Evolutionary conservation across 306 rosid species (phyloP).

Genomic region (Fagus crenata): DNA sequence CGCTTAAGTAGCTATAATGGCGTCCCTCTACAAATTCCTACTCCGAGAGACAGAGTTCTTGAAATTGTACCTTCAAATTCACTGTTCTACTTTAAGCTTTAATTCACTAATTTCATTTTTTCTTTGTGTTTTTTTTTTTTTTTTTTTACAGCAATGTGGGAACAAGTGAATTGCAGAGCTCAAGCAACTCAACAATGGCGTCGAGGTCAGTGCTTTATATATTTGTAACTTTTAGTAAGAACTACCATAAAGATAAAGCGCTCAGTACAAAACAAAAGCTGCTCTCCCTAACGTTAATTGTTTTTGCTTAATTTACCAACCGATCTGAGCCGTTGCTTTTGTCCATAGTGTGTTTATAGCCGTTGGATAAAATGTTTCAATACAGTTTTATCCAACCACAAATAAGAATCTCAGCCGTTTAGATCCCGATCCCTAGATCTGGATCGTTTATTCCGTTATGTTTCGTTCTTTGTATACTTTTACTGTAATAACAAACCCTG

Average conservation of each 20-base stretch:
- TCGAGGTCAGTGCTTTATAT: slow-evolving; percentile 48
- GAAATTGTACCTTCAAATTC: background rate
- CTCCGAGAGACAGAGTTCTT: background rate
- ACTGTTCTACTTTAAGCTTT: background rate
- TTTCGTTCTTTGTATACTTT: slow-evolving; percentile 50
- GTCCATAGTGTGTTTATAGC: background rate
- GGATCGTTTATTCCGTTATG: slow-evolving; percentile 67
- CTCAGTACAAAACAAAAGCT: background rate
- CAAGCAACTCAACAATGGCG: slow-evolving; percentile 73
- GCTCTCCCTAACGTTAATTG: slow-evolving; percentile 24
- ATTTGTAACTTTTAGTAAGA: background rate
- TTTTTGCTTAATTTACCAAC: background rate
- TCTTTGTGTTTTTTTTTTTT: background rate
- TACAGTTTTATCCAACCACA: slow-evolving; percentile 15
- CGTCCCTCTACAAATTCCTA: background rate
- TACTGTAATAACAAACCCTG: slow-evolving; percentile 2
- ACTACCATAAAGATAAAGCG: background rate
- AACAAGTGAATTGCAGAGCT: slow-evolving; percentile 57
- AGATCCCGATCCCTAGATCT: slow-evolving; percentile 56
- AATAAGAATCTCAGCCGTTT: slow-evolving; percentile 47
- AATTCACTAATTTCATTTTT: background rate
- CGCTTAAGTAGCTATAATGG: no score
- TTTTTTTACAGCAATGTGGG: slow-evolving; percentile 45
- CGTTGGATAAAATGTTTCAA: slow-evolving; percentile 38
- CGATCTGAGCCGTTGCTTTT: slow-evolving; percentile 43